Evolutionary conservation across 441 rosid species (phyloP), one percentile per base, ranked within the genome.

Genomic region (Theobroma grandiflorum): DNA sequence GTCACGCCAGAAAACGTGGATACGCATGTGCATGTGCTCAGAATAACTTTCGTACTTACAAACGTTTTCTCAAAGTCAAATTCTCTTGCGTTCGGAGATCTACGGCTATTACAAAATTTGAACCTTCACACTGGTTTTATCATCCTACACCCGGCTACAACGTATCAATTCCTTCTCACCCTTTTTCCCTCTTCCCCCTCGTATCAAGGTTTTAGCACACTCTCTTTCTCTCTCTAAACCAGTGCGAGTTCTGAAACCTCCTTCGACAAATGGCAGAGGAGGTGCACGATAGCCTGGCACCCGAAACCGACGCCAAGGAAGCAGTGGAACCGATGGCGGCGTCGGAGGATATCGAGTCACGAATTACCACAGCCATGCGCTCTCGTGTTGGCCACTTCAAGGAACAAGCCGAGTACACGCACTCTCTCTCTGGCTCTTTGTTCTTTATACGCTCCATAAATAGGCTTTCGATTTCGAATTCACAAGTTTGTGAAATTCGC

Each of bases 381-480:
- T 85, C 96, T 81, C 96, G 98, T 69, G 88, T 89, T 76, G 18
- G 86, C 47, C 87, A 91, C 88, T 90, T 96, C 86, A 86, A 86
- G 77, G 84, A 88, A 57, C 90, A 87, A 83, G 79, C 97, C 77
- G 90, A 93, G 97, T 91, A 83, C 70, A n/a, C 53, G 4, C 42
- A 37, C 80, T 20, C 75, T 73, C 82, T 59, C 74, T 52, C 47
- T 38, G 6, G 6, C 50, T 61, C 11, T 61, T 70, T 61, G 47
- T 49, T 35, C 45, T 43, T n/a, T 42, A 50, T 31, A 49, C 42
- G 49, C 16, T 35, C 10, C 16, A 2, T 43, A 40, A 71, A 40
- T 50, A 33, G 50, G 38, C 45, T 79, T 50, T 72, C 43, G 33
- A 49, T 49, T 40, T 61, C 49, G 38, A 58, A 22, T 58, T 61